A percentile compares a stretch with the other conserved stretches of the same genome.
Evolutionary conservation across 2,329 filamentous ascomycete species (phyloP).

Genomic region (Dactylellina parvicollis): DNA sequence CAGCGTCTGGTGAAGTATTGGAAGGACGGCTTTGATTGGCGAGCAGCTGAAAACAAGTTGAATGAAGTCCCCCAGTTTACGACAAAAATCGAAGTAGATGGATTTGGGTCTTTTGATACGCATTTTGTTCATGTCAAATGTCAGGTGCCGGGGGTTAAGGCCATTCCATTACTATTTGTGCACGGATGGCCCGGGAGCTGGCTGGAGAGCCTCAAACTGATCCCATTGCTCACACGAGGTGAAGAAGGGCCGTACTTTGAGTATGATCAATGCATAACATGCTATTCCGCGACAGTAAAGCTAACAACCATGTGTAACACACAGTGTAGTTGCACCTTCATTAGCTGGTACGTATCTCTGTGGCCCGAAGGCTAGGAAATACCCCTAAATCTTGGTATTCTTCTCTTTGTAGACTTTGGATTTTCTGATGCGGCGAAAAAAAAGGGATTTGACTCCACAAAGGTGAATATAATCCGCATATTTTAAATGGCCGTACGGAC

Average conservation of each 20-base stretch:
- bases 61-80: conserved; percentile 59
- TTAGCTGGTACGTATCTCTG: conserved; percentile 11
- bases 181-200: conserved; percentile 65
- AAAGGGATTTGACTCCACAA: conserved; percentile 58
- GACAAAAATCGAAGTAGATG: conserved; percentile 55
- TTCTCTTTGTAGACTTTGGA: conserved; percentile 60
- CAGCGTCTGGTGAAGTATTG: conserved; percentile 56
- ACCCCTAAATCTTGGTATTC: background rate
- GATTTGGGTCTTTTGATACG: conserved; percentile 52
- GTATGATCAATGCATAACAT: too few relatives aligned
- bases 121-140: conserved; percentile 60
- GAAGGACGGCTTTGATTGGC: conserved; percentile 59
- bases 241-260: conserved; percentile 31
- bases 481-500: too few relatives aligned
- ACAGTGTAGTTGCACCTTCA: conserved; percentile 63
- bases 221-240: conserved; percentile 28
- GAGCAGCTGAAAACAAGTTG: conserved; percentile 57
- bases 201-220: conserved; percentile 59
- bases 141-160: conserved; percentile 55
- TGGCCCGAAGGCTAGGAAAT: too few relatives aligned
- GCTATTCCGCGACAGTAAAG: background rate
- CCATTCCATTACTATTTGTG: conserved; percentile 62
- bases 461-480: too few relatives aligned
- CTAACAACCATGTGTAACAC: background rate
- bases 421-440: conserved; percentile 61